Percentiles rank a stretch among this genome's conserved stretches.
These are phyloP conservation scores for Protoeuglena noctilucae DNA, from an alignment of 139 green algal genomes.

Conservation along the genomic window DNA sequence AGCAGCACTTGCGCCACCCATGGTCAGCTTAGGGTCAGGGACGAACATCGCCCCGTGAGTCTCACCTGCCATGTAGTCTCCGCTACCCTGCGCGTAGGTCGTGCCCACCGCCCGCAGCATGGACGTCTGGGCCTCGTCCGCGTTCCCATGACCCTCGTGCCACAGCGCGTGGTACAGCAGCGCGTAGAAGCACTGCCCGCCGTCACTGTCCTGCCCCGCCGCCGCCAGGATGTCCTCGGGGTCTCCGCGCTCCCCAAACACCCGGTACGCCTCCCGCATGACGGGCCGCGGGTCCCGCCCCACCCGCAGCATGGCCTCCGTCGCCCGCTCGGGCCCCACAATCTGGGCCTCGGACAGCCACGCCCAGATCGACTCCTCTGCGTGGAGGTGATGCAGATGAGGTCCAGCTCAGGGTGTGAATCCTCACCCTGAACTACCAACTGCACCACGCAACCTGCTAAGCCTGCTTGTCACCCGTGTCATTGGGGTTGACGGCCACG, in stretches of 20 bases:
- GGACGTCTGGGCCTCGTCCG: slow-evolving; percentile 15
- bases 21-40: slow-evolving; percentile 12
- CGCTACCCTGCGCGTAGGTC: slow-evolving; percentile 33
- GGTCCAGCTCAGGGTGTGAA: not conserved
- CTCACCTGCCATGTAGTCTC: slow-evolving; percentile 63
- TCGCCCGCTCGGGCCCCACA: slow-evolving; percentile 28
- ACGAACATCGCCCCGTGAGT: slow-evolving; percentile 27
- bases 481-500: slow-evolving; percentile 79
- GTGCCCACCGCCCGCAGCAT: slow-evolving; percentile 31
- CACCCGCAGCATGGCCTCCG: slow-evolving; percentile 56
- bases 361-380: slow-evolving; percentile 69
- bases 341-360: slow-evolving; percentile 68
- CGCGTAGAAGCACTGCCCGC: slow-evolving; percentile 53
- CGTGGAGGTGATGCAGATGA: too few relatives aligned
- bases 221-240: slow-evolving; percentile 10
- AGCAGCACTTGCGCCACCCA: too few relatives aligned
- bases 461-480: too few relatives aligned
- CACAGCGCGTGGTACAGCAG: slow-evolving; percentile 58
- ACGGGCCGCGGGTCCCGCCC: slow-evolving; percentile 52
- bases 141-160: slow-evolving; percentile 37
- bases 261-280: slow-evolving; percentile 43
- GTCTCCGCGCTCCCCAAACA: slow-evolving; percentile 13
- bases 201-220: slow-evolving; percentile 8
- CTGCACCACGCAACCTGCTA: too few relatives aligned
- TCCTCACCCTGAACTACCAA: not conserved